Conservation (phyloP, 176 grass and related monocot genomes). For the Phyllostachys edulis region DNA sequence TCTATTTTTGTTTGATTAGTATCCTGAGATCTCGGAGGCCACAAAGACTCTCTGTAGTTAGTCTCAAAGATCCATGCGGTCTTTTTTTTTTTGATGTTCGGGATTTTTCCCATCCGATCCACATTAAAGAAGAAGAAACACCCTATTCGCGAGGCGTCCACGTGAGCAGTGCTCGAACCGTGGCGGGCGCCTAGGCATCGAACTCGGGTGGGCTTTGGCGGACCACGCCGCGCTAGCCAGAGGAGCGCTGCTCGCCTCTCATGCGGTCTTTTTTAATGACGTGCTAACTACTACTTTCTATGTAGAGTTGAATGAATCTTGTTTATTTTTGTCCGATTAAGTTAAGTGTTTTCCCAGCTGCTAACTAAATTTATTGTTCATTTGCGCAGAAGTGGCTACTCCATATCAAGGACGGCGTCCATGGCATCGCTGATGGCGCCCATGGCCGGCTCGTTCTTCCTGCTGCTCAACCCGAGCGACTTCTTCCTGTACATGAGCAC, state of each 20-base stretch:
- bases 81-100: too few species aligned
- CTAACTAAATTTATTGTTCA: background rate
- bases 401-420: constrained; percentile 66
- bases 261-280: constrained; percentile 18
- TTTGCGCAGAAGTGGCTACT: constrained; percentile 51
- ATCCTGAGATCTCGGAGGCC: constrained; percentile 26
- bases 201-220: too few species aligned
- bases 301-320: background rate
- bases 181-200: too few species aligned
- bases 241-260: too few species aligned
- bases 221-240: too few species aligned
- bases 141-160: too few species aligned
- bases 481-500: constrained; percentile 68
- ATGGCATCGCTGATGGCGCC: constrained; percentile 93
- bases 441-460: constrained; percentile 80
- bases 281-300: constrained; percentile 12
- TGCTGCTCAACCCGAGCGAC: constrained; percentile 58
- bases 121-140: too few species aligned
- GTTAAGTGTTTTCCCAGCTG: background rate
- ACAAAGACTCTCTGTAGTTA: background rate
- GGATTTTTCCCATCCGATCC: too few species aligned
- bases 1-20: constrained; percentile 1
- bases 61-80: constrained; percentile 10
- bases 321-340: background rate
- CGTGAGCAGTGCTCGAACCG: too few species aligned